These are phyloP conservation scores for Pichia sp. DNA, from an alignment of 1,139 yeast genomes.

Conservation along the genomic window DNA sequence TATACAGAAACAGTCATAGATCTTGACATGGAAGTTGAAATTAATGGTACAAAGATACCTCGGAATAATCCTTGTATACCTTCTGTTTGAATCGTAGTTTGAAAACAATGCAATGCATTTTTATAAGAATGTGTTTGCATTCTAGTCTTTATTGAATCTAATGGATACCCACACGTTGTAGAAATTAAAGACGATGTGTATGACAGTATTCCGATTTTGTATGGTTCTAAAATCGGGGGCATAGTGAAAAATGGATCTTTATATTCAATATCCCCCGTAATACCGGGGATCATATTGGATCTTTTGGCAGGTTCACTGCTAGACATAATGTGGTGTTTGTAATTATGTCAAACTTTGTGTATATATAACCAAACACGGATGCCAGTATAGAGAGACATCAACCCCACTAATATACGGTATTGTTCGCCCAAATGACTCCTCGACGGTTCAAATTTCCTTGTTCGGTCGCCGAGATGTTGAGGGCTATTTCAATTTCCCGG, in stretches of 20 bases:
- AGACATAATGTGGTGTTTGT: too few species aligned
- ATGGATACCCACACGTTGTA: conserved; percentile 73
- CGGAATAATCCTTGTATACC: conserved; percentile 70
- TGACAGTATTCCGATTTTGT: conserved; percentile 53
- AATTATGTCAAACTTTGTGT: too few species aligned
- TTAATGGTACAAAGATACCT: conserved; percentile 67
- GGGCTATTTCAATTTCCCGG: too few species aligned
- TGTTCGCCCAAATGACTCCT: too few species aligned
- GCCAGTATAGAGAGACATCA: too few species aligned
- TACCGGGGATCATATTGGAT: conserved; percentile 29
- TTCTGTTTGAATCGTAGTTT: conserved; percentile 51
- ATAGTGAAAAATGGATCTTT: conserved; percentile 38
- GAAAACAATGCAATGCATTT: conserved; percentile 54
- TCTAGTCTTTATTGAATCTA: conserved; percentile 79
- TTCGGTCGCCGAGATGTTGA: too few species aligned
- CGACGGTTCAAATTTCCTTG: too few species aligned
- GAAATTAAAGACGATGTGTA: conserved; percentile 61
- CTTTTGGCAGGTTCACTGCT: not conserved
- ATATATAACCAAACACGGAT: not conserved
- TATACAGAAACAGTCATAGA: conserved; percentile 65
- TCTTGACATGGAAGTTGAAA: conserved; percentile 60
- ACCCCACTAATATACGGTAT: too few species aligned
- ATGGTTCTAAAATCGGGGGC: conserved; percentile 49
- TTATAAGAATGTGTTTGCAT: conserved; percentile 72
- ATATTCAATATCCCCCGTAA: conserved; percentile 33